A percentile compares a stretch with the other conserved stretches of the same genome.
Evolutionary conservation across 1,139 yeast genomes (phyloP).

Genomic region (Geotrichum klebahnii): DNA sequence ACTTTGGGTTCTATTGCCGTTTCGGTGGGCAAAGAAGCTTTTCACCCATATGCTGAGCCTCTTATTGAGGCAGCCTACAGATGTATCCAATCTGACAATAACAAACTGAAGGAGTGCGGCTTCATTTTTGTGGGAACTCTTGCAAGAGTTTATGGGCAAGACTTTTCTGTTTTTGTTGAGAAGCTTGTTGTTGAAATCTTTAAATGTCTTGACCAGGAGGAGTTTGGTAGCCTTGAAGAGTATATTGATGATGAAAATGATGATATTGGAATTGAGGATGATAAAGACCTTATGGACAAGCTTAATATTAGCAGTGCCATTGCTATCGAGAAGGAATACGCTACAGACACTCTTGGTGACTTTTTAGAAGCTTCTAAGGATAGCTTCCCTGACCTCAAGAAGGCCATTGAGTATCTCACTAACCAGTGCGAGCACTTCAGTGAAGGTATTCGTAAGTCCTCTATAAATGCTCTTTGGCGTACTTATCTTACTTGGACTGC

Average conservation of each 20-base stretch:
- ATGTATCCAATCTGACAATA: conserved; percentile 70
- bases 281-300: conserved; percentile 59
- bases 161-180: conserved; percentile 80
- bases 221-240: conserved; percentile 35
- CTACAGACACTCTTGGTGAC: conserved; percentile 88
- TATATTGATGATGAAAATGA: conserved; percentile 37
- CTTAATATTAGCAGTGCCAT: conserved; percentile 89
- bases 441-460: conserved; percentile 82
- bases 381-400: conserved; percentile 74
- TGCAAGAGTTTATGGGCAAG: conserved; percentile 91
- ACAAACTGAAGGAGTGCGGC: conserved; percentile 90
- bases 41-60: conserved; percentile 81
- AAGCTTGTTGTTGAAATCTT: conserved; percentile 79
- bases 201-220: conserved; percentile 73
- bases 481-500: conserved; percentile 69
- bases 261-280: conserved; percentile 33
- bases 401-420: conserved; percentile 58
- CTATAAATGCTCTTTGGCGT: conserved; percentile 78
- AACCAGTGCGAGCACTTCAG: conserved; percentile 81
- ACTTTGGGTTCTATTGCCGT: conserved; percentile 92
- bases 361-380: conserved; percentile 82
- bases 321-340: conserved; percentile 94
- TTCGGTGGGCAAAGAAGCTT: conserved; percentile 90
- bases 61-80: conserved; percentile 83
- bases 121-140: conserved; percentile 91